Evolutionary conservation across 164 flowering plant genomes (phyloP), one percentile per base, ranked within the genome.

Genomic region (Berberis vulgaris): DNA sequence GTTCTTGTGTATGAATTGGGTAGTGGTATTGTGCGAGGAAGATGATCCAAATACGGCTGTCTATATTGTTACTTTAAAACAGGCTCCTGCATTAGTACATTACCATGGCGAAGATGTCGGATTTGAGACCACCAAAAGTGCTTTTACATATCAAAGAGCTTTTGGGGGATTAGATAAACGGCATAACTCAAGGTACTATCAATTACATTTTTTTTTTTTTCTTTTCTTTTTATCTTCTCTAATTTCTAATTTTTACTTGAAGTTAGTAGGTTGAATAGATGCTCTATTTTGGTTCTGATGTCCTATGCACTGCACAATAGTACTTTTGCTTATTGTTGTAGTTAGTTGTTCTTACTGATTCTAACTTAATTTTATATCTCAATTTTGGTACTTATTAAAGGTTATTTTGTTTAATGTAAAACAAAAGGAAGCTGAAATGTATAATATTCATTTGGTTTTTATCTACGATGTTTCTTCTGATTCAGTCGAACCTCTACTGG

Each of bases 41-140:
- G 84, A 72, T 50, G 71, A 70, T 55, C 67, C 74, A 47, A 82
- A 69, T 66, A 41, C 68, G 13, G 84, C 81, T 64, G 81, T 90
- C 43, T 88, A 87, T 70, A 86, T 90, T 74, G 92, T 90, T 43
- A 86, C 89, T 66, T 75, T 90, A 59, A 88, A 75, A 59, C 84
- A 90, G 77, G 69, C 82, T 66, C 86, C 86, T 57, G 66, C 77
- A 26, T 26, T 26, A 63, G 67, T 67, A 64, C 86, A 79, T 72
- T 66, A 67, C 72, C 50, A 65, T 49, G 72, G 45, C 67, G 79
- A 80, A 11, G 55, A 45, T 1, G 41, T 43, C 57, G 50, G 71
- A 61, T 67, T 70, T 62, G 69, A 55, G 45, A 61, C 41, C n/a
- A 67, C 45, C 68, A 54, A 9, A 10, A 13, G 41, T 38, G 61